Percentiles rank a stretch among this genome's conserved stretches.
phyloP scores from a whole-genome alignment of 2,329 filamentous ascomycete genomes.

The Exophiala lecanii-corni region DNA sequence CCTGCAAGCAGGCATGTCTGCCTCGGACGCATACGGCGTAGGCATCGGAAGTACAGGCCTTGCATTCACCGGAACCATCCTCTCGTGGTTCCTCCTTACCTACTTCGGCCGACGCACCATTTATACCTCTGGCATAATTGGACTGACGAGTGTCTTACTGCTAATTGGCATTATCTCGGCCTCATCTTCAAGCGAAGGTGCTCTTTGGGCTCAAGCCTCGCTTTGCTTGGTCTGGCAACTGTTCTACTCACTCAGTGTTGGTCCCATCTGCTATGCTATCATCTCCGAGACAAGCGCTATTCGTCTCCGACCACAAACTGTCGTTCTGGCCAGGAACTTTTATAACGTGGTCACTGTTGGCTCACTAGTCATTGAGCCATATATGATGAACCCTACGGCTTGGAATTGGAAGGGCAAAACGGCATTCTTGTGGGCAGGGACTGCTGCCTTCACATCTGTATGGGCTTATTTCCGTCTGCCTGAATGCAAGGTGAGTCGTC shows the following conservation, averaged over 20 bases:
- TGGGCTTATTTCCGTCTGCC: neutral
- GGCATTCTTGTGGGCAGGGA: neutral
- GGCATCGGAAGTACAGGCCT: neutral
- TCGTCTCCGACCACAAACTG: conserved; percentile 1
- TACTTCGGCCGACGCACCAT: neutral
- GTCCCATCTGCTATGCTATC: conserved; percentile 29
- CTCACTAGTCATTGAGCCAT: too few species aligned
- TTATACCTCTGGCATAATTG: neutral
- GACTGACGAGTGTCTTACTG: neutral
- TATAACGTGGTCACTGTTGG: too few species aligned
- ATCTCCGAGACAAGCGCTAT: conserved; percentile 39
- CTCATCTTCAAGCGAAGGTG: neutral
- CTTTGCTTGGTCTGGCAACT: conserved; percentile 1
- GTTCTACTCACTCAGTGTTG: conserved; percentile 7
- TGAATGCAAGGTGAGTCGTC: too few species aligned
- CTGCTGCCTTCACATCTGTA: neutral
- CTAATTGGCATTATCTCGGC: neutral
- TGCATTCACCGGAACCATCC: neutral
- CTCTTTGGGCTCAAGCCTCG: neutral
- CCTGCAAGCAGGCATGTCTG: neutral
- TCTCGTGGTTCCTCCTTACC: neutral
- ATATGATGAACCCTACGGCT: neutral
- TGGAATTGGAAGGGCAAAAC: neutral
- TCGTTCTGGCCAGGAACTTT: neutral
- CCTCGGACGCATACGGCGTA: neutral